phyloP scores from a whole-genome alignment of 805 yeast species.

The Pichia insulana region DNA sequence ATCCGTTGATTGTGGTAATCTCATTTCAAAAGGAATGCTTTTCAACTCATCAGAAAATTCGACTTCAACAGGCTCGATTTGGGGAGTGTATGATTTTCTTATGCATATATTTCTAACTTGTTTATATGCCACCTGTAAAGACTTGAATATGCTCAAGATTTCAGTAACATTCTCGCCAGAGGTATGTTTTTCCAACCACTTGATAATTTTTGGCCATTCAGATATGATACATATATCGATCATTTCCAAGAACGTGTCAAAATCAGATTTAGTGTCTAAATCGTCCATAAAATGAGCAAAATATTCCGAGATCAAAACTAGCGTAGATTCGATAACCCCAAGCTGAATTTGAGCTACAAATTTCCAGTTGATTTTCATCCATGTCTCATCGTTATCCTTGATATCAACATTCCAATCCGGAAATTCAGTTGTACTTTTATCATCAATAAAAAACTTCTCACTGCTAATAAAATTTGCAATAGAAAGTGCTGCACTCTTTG shows the following conservation, averaged over 20 bases:
- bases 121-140: slow-evolving; percentile 41
- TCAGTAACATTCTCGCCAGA: slow-evolving; percentile 13
- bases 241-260: slow-evolving; percentile 56
- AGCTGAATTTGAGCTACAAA: slow-evolving; percentile 70
- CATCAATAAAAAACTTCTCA: not conserved
- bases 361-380: slow-evolving; percentile 48
- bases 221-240: slow-evolving; percentile 56
- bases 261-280: slow-evolving; percentile 44
- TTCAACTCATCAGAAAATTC: slow-evolving; percentile 35
- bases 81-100: slow-evolving; percentile 62
- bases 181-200: slow-evolving; percentile 18
- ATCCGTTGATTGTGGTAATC: slow-evolving; percentile 28
- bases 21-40: slow-evolving; percentile 29
- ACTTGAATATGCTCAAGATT: slow-evolving; percentile 17
- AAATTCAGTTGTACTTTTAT: slow-evolving; percentile 7
- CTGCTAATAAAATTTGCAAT: slow-evolving; percentile 24
- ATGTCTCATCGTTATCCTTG: slow-evolving; percentile 30
- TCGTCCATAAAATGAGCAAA: slow-evolving; percentile 71
- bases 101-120: slow-evolving; percentile 61
- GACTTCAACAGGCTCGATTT: slow-evolving; percentile 31
- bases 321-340: slow-evolving; percentile 70
- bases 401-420: slow-evolving; percentile 51
- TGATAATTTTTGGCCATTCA: slow-evolving; percentile 38
- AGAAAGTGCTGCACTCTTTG: slow-evolving; percentile 51
- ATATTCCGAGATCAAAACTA: slow-evolving; percentile 61